phyloP scores from a whole-genome alignment of 805 yeast species.

The Cyberlindnera maclurae region DNA sequence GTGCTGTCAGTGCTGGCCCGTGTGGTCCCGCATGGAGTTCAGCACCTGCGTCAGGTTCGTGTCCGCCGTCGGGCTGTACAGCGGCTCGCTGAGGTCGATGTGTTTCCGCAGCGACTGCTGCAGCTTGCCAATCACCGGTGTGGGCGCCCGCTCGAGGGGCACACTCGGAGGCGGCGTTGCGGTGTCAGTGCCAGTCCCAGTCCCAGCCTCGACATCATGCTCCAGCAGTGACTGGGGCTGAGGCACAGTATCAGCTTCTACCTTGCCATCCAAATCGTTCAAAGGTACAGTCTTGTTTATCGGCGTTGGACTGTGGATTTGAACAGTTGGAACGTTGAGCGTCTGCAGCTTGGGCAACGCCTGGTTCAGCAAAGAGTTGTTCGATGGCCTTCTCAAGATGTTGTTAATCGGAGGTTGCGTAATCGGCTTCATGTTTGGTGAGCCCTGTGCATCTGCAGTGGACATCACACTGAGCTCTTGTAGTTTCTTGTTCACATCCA shows the following conservation, averaged over 20 bases:
- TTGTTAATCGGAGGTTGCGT: constrained; percentile 5
- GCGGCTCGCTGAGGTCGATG: constrained; percentile 9
- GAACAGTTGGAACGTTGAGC: constrained; percentile 2
- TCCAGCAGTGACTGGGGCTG: too few species aligned
- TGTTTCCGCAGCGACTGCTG: not conserved
- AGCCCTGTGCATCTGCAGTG: not conserved
- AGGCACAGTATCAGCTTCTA: too few species aligned
- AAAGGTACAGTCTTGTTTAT: not conserved
- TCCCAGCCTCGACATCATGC: too few species aligned
- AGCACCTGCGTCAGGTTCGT: constrained; percentile 4
- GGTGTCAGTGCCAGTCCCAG: too few species aligned
- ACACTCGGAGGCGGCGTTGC: too few species aligned
- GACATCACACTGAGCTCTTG: constrained; percentile 13
- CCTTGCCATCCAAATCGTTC: too few species aligned
- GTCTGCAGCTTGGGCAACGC: constrained; percentile 1
- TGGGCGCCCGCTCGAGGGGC: too few species aligned
- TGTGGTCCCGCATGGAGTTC: constrained; percentile 1
- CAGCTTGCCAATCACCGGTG: constrained; percentile 20
- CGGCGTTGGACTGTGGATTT: constrained; percentile 11
- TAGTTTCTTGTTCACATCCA: constrained; percentile 16
- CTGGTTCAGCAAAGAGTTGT: not conserved
- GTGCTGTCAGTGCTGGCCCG: too few species aligned
- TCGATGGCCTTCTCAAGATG: constrained; percentile 7
- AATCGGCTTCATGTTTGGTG: constrained; percentile 7
- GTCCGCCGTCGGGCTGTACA: constrained; percentile 4